A percentile compares a stretch with the other conserved stretches of the same genome.
Evolutionary conservation across 345 rosid species (phyloP).

Genomic region (Moricandia moricandioides): DNA sequence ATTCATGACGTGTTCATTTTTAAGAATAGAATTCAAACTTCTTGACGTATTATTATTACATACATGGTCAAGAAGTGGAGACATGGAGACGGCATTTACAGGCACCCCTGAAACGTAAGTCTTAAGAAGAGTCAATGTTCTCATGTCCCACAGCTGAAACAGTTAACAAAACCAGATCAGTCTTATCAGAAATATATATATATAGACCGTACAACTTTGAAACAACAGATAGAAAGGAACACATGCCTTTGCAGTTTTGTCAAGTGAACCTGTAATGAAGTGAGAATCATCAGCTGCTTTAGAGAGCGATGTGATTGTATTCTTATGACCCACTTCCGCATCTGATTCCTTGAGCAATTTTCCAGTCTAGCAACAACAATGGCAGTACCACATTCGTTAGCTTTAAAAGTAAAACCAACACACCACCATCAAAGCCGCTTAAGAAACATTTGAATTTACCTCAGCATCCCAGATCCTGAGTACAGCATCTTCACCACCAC

Average conservation of each 20-base stretch:
- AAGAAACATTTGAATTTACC: constrained; percentile 41
- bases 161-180: constrained; percentile 3
- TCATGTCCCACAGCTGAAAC: constrained; percentile 82
- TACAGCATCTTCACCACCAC: constrained; percentile 83
- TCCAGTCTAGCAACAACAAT: constrained; percentile 61
- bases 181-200: constrained; percentile 1
- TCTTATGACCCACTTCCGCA: constrained; percentile 79
- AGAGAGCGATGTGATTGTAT: constrained; percentile 71
- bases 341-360: constrained; percentile 67
- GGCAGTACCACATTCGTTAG: not conserved
- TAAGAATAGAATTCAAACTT: not conserved
- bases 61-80: constrained; percentile 94
- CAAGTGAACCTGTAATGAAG: constrained; percentile 83
- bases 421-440: not conserved
- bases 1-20: not conserved
- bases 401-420: not conserved
- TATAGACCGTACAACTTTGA: not conserved
- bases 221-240: constrained; percentile 2
- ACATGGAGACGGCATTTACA: constrained; percentile 93
- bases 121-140: constrained; percentile 82
- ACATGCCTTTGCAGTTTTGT: constrained; percentile 90
- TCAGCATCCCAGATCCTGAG: constrained; percentile 93
- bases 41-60: constrained; percentile 5
- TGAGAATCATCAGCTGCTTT: constrained; percentile 84
- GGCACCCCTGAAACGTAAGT: constrained; percentile 83